Base-by-base conservation (phyloP, 2,329 filamentous ascomycete species). In the Cytospora chrysosperma region DNA sequence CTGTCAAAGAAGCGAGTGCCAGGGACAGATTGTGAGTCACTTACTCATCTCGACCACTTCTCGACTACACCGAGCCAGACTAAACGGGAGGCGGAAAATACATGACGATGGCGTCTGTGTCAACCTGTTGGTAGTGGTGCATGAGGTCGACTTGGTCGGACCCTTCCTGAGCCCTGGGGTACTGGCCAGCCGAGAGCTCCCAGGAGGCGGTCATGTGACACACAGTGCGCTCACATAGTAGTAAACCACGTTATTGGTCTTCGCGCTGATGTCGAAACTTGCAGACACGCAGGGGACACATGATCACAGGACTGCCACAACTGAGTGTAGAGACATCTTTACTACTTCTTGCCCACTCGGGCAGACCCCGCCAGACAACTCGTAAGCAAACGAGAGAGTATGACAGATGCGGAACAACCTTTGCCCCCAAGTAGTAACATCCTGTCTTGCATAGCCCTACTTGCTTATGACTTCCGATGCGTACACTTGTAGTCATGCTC, bases 51-150 rank as follows among this genome's bases (percentile, higher is more conserved):
- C 30, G 30, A 32, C 10, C 30, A 10, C 30, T 32, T 32, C 28
- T 32, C 10, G 30, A 12, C 30, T 32, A 10, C 2, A 7, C 10
- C 12, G 10, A 32, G 5, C 5, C 10, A 10, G 10, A 32, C 30
- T 10, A 32, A 32, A 12, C 30, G 12, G 12, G 30, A 32, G 10
- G 30, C 30, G 10, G 30, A 12, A 8, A 12, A 32, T 10, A 32
- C 12, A 80, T 70, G 17, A 78, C 71, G 64, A 81, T 79, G 17
- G 79, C 72, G 61, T 80, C 78, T 56, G 80, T 73, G 27, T 69
- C 70, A 1, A 75, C 67, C 52, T 77, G 71, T 30, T 76, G 70
- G 67, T 77, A 80, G 65, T 77, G 78, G 4, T 71, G 67, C n/a
- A 69, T 66, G 27, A 80, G 70, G n/a, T 69, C 66, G 21, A 69